Evolutionary conservation across 768 basidiomycete species (phyloP), one percentile per base, ranked within the genome.

Genomic region (Russula griseocarnosa): DNA sequence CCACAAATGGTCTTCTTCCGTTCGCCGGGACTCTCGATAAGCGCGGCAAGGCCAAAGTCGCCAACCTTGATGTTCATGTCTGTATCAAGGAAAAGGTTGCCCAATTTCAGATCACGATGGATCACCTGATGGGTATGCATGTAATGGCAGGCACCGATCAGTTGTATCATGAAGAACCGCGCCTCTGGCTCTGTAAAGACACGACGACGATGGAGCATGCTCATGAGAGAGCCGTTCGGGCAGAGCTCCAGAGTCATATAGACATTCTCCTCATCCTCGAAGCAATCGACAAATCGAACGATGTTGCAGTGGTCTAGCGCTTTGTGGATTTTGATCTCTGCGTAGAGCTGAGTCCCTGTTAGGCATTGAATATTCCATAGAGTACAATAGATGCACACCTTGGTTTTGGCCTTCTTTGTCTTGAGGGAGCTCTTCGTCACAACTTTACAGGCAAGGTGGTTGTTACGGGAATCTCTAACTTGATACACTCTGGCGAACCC

Each of bases 1-100:
- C 96, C 96, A 69, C 97, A 98, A 53, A 98, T 97, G 0, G 96
- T 99, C 85, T 98, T 98, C 82, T 98, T 97, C 72, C 96, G 79
- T 75, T 98, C 96, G 0, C 96, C 96, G 13, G 91, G 92, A 72
- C 86, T 95, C 78, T 98, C 95, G 54, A 98, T 96, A 54, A 99
- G 82, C 2, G 96, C 97, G 0, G 97, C 96, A 24, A 99, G 81
- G 11, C 96, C 96, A 76, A 99, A 97, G 77, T 99, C 96, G 24
- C 94, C 96, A 22, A 98, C 94, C 72, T 97, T 93, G 73, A 98
- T 81, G 72, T 97, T 93, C 94, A 98, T 95, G 70, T 90, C 83
- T 54, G 76, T 74, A 72, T 97, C 94, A 42, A 98, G 82, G 75
- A 98, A 94, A 49, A 98, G 80, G 76, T 98, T 98, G 18, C 95